Conservation (phyloP, 2,329 filamentous ascomycete species). For the Hymenoscyphus scutula region DNA sequence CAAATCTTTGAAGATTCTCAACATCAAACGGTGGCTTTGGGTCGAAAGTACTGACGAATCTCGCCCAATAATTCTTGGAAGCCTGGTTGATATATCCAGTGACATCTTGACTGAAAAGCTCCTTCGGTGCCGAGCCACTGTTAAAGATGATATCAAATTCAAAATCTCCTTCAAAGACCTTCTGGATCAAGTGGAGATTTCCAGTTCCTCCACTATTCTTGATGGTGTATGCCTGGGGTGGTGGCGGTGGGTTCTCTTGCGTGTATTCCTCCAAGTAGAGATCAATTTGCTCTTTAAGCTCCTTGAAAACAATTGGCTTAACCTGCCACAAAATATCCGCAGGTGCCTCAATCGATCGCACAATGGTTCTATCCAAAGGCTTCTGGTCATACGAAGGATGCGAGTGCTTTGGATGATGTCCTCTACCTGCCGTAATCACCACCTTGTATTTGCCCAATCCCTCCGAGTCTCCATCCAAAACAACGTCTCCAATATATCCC, state of each 20-base stretch:
- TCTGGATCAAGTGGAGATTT: constrained; percentile 86
- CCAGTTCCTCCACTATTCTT: constrained; percentile 65
- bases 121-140: constrained; percentile 63
- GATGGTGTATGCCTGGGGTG: constrained; percentile 82
- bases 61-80: constrained; percentile 67
- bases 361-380: constrained; percentile 72
- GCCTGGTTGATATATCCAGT: constrained; percentile 66
- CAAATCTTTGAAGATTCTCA: constrained; percentile 73
- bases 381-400: constrained; percentile 68
- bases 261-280: constrained; percentile 56
- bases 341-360: constrained; percentile 67
- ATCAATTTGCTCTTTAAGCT: constrained; percentile 64
- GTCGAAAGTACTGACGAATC: constrained; percentile 70
- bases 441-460: constrained; percentile 79
- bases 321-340: constrained; percentile 78
- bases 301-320: constrained; percentile 65
- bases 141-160: constrained; percentile 93
- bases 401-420: constrained; percentile 58
- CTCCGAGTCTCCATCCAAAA: constrained; percentile 65
- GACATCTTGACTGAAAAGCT: constrained; percentile 59
- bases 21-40: constrained; percentile 74
- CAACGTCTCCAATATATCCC: constrained; percentile 61
- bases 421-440: constrained; percentile 68
- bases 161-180: constrained; percentile 84
- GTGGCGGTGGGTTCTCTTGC: constrained; percentile 69